phyloP scores from a whole-genome alignment of 1,139 yeast species.

The Geotrichum phurueaensis region DNA sequence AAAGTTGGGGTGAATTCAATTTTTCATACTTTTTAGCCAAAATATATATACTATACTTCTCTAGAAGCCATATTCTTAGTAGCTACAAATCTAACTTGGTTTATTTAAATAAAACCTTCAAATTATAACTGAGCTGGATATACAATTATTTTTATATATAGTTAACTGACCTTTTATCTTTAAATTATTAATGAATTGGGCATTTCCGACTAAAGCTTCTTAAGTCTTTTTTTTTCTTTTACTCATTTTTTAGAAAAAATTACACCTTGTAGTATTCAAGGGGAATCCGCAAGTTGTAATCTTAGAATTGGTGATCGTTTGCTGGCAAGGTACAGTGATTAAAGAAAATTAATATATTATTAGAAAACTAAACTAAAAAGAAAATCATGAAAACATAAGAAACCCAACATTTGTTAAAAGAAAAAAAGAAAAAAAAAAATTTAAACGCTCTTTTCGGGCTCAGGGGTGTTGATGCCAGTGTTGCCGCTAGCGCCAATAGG shows the following conservation, averaged over 20 bases:
- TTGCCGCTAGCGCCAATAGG: neutral
- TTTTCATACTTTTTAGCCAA: neutral
- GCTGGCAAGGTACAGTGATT: neutral
- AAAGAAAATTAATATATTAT: neutral
- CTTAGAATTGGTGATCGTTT: neutral
- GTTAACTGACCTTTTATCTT: no score
- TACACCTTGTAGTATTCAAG: neutral
- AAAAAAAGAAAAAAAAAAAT: neutral
- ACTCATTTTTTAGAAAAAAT: no score
- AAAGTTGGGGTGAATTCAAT: neutral
- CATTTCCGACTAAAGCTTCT: no score
- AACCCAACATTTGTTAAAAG: neutral
- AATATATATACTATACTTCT: neutral
- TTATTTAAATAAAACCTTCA: neutral
- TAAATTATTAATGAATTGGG: no score
- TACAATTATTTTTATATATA: neutral
- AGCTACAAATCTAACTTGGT: neutral
- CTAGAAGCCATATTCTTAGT: neutral
- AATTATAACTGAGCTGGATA: neutral
- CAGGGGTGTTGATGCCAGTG: neutral
- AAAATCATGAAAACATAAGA: neutral
- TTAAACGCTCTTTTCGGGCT: neutral
- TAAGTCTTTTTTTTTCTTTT: no score
- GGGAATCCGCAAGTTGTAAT: neutral
- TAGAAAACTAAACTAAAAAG: neutral